phyloP scores from a whole-genome alignment of 352 stramenopile genomes.

The Phytopythium mirpurense region DNA sequence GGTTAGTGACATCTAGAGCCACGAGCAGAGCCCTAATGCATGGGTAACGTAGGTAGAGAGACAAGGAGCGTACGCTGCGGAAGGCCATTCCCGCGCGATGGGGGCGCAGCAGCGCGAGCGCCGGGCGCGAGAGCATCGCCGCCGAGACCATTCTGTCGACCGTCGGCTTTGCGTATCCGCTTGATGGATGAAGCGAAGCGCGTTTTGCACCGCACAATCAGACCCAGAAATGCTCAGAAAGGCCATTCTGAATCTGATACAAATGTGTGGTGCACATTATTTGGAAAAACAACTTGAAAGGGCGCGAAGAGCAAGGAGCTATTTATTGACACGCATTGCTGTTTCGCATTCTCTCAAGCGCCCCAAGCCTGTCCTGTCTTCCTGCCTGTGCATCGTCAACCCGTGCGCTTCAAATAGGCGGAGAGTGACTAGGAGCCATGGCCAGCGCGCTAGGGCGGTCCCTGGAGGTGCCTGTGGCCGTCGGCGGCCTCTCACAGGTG shows the following conservation, averaged over 20 bases:
- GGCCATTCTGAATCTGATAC: too few relatives aligned
- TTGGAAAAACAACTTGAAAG: too few relatives aligned
- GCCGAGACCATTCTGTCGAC: background rate
- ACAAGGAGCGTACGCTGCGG: slow-evolving; percentile 8
- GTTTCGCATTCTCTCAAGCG: too few relatives aligned
- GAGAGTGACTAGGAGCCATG: background rate
- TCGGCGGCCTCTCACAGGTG: background rate
- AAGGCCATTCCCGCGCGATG: background rate
- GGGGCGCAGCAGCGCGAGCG: slow-evolving; percentile 13
- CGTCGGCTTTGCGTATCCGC: background rate
- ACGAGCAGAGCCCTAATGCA: background rate
- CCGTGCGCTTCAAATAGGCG: background rate
- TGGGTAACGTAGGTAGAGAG: background rate
- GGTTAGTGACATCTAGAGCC: background rate
- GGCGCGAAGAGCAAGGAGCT: background rate
- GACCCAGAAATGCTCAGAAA: background rate
- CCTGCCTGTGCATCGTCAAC: background rate
- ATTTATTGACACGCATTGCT: background rate
- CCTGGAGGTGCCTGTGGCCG: slow-evolving; percentile 2
- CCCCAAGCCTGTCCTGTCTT: background rate
- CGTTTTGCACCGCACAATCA: background rate
- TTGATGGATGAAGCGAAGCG: slow-evolving; percentile 1
- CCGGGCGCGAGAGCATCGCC: slow-evolving; percentile 12
- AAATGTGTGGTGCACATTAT: background rate
- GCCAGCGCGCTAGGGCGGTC: background rate